Evolutionary conservation across 2,329 filamentous ascomycete genomes (phyloP).

Genomic region (Phyllosticta capitalensis): DNA sequence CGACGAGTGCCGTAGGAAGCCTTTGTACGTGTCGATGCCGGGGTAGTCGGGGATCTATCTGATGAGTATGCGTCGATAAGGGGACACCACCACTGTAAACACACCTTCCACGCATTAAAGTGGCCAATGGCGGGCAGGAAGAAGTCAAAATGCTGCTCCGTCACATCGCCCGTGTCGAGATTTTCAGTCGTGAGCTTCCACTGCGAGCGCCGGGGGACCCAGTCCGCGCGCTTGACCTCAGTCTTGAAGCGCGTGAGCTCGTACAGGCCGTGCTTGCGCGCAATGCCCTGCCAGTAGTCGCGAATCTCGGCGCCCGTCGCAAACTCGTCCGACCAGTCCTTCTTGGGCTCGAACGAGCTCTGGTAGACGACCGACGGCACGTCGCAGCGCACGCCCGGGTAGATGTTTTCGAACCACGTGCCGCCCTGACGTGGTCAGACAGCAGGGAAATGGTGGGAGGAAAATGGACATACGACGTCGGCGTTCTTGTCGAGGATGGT

Average conservation of each 20-base stretch:
- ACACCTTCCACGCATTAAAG: conserved; percentile 43
- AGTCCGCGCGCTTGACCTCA: conserved; percentile 46
- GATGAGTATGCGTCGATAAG: too few relatives aligned
- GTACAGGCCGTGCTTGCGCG: conserved; percentile 56
- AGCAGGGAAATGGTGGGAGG: conserved; percentile 27
- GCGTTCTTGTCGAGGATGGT: conserved; percentile 60
- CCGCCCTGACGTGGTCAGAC: background rate
- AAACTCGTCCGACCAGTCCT: conserved; percentile 60
- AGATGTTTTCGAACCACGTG: conserved; percentile 35
- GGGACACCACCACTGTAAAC: too few relatives aligned
- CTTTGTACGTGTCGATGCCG: conserved; percentile 47
- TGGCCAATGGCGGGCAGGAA: conserved; percentile 54
- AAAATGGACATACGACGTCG: conserved; percentile 46
- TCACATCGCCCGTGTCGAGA: conserved; percentile 27
- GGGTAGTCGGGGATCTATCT: conserved; percentile 52
- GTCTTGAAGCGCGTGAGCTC: conserved; percentile 46
- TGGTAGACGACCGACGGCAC: conserved; percentile 64
- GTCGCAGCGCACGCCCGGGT: conserved; percentile 59
- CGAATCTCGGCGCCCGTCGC: conserved; percentile 57
- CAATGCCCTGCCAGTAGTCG: conserved; percentile 55
- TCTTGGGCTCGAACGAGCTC: conserved; percentile 57
- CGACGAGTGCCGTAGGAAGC: conserved; percentile 50
- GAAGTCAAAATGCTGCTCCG: conserved; percentile 47
- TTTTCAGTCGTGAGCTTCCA: conserved; percentile 50
- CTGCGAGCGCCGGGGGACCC: conserved; percentile 42